A percentile compares a stretch with the other conserved stretches of the same genome.
phyloP scores from a whole-genome alignment of 768 basidiomycete genomes.

The Cystobasidium ongulense region DNA sequence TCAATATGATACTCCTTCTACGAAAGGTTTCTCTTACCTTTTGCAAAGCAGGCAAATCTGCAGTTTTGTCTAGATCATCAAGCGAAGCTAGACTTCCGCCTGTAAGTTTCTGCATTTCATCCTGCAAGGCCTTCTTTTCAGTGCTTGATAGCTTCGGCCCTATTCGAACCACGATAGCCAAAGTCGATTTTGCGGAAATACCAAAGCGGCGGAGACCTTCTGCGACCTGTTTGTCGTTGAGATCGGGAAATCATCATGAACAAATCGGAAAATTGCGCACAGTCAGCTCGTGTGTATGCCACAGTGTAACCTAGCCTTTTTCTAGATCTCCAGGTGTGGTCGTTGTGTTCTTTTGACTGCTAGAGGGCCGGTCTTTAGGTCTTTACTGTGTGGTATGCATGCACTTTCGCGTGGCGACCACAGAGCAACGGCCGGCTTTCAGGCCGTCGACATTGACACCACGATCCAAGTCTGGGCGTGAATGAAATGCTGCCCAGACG shows the following conservation, averaged over 20 bases:
- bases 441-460: too few relatives aligned
- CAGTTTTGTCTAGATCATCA: not conserved
- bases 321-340: too few relatives aligned
- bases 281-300: too few relatives aligned
- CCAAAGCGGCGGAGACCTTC: constrained; percentile 26
- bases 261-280: too few relatives aligned
- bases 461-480: too few relatives aligned
- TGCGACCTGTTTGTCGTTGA: constrained; percentile 17
- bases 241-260: not conserved
- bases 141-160: not conserved
- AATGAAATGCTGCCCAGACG: not conserved
- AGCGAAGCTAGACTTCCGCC: not conserved
- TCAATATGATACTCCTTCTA: not conserved
- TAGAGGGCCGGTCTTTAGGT: too few relatives aligned
- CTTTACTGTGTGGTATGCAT: too few relatives aligned
- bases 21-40: not conserved
- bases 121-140: not conserved
- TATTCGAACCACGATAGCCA: not conserved
- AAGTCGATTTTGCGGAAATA: constrained; percentile 1
- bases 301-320: too few relatives aligned
- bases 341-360: too few relatives aligned
- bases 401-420: too few relatives aligned
- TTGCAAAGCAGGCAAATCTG: not conserved
- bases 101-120: not conserved
- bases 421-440: too few relatives aligned